phyloP scores from a whole-genome alignment of 805 yeast species.

The Candida insectorum region DNA sequence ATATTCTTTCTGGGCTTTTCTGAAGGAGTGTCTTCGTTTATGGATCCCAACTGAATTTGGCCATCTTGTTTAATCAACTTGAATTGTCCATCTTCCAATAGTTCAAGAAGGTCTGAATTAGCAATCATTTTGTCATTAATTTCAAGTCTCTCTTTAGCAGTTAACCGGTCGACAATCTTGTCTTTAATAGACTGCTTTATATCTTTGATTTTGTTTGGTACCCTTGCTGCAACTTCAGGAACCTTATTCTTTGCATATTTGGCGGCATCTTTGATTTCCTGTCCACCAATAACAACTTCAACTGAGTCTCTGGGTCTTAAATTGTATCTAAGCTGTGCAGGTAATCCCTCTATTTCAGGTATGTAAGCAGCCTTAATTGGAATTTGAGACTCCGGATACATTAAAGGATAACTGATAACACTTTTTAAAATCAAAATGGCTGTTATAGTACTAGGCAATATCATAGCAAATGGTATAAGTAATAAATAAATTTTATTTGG shows the following conservation, averaged over 20 bases:
- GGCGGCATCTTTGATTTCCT: constrained; percentile 15
- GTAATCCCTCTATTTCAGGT: neutral
- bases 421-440: too few relatives aligned
- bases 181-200: neutral
- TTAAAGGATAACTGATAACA: too few relatives aligned
- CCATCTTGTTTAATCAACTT: constrained; percentile 4
- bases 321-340: too few relatives aligned
- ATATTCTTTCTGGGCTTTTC: too few relatives aligned
- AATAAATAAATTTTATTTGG: too few relatives aligned
- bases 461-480: too few relatives aligned
- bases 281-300: constrained; percentile 15
- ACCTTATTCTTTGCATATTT: constrained; percentile 13
- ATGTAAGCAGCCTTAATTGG: too few relatives aligned
- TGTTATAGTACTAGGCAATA: too few relatives aligned
- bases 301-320: constrained; percentile 13
- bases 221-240: constrained; percentile 16
- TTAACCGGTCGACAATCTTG: neutral
- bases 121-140: neutral
- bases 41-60: neutral
- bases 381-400: too few relatives aligned
- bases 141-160: neutral
- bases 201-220: constrained; percentile 11
- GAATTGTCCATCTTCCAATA: constrained; percentile 4
- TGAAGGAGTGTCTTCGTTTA: too few relatives aligned
- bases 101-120: constrained; percentile 1